Percentiles rank a stretch among this genome's conserved stretches.
Evolutionary conservation across 1,284 basidiomycete species (phyloP).

Genomic region (Neotropicomus parvogracilis): DNA sequence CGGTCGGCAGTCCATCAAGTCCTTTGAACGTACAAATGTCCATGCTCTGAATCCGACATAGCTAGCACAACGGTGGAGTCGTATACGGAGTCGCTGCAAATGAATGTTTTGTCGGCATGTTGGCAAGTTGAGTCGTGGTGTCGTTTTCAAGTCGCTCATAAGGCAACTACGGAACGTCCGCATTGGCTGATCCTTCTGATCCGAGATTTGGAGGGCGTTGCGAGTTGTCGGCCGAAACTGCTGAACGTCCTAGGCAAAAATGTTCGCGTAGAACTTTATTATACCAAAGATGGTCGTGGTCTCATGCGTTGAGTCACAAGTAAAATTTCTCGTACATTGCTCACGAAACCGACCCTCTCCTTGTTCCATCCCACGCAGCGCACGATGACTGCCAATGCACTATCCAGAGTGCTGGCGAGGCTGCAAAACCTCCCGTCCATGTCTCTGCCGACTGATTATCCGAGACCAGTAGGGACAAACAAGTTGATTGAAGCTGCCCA

Average conservation of each 20-base stretch:
- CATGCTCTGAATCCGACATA: no score
- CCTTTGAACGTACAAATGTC: no score
- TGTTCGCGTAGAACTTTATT: no score
- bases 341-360: background rate
- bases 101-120: no score
- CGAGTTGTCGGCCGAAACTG: background rate
- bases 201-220: background rate
- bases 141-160: no score
- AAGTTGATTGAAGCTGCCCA: slow-evolving; percentile 80
- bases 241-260: no score
- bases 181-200: background rate
- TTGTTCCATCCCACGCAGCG: background rate
- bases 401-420: slow-evolving; percentile 55
- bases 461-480: slow-evolving; percentile 71
- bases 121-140: no score
- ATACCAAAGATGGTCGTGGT: background rate
- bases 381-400: slow-evolving; percentile 38
- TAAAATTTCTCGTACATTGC: slow-evolving; percentile 3
- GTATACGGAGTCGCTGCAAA: no score
- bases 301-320: slow-evolving; percentile 1
- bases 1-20: no score
- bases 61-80: no score
- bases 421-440: slow-evolving; percentile 83
- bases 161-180: no score
- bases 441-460: slow-evolving; percentile 95